Evolutionary conservation across 805 yeast genomes (phyloP), one percentile per base, ranked within the genome.

Genomic region (Wickerhamiella kazuoi): DNA sequence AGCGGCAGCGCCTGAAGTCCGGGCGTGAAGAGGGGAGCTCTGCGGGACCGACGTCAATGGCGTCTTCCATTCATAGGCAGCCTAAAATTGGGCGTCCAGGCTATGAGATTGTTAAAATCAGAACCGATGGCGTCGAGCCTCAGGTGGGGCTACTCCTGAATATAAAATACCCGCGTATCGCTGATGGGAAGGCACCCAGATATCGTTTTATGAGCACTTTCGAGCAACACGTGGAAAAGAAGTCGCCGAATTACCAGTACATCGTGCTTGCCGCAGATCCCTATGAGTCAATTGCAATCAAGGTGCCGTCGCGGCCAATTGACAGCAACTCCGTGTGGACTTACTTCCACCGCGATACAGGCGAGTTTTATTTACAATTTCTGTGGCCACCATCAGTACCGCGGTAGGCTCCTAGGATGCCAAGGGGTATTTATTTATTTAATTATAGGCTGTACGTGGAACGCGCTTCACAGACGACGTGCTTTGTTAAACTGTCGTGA

Each of bases 241-340:
- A 65, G 20, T 60, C 63, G 37, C 57, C 62, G 30, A 60, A 63
- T 8, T 73, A 54, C 56, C 93, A 79, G 57, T 86, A 76, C 53
- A 50, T 90, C 46, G 74, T 86, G 9, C 59, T 86, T 0, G 75
- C 84, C n/a, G 90, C 78, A 2, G 94, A 83, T 54, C 96, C 96
- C 1, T 90, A 82, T 55, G 87, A 83, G 44, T 82, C 76, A 42
- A 64, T 83, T 8, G 79, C 78, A 1, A 62, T 87, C 41, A 76
- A 81, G 42, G 64, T 90, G 11, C 93, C 93, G 1, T 64, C 72
- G 14, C 62, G 52, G 17, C 71, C 73, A 19, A 62, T 74, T 13
- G 73, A 68, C 44, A 36, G 34, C 15, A 23, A 29, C 14, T 36
- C 41, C 9, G 62, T 68, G 18, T 76, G 82, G 76, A 71, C 76